Percentiles rank a stretch among this genome's conserved stretches.
These are phyloP conservation scores for Podaxis rugospora DNA, from an alignment of 768 basidiomycete species.

Conservation along the genomic window DNA sequence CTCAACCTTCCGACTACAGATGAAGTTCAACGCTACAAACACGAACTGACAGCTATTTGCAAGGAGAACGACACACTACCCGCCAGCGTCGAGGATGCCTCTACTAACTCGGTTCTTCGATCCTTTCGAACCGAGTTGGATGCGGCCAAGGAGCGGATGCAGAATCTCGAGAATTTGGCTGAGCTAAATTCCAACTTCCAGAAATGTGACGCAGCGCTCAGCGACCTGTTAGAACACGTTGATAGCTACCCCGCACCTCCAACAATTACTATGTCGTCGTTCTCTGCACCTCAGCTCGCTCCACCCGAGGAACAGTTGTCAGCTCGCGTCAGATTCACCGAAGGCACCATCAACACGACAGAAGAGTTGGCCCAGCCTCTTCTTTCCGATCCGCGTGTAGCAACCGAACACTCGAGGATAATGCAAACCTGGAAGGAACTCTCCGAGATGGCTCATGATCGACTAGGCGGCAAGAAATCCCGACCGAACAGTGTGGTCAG, in stretches of 20 bases:
- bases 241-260: conserved; percentile 76
- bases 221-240: conserved; percentile 81
- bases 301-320: conserved; percentile 66
- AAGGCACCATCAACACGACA: conserved; percentile 44
- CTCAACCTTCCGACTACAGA: conserved; percentile 47
- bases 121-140: conserved; percentile 60
- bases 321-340: conserved; percentile 63
- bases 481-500: conserved; percentile 63
- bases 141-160: conserved; percentile 42
- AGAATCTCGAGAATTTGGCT: conserved; percentile 50
- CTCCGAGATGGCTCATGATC: conserved; percentile 75
- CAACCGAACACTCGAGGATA: conserved; percentile 58
- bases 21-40: conserved; percentile 42
- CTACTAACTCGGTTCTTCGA: conserved; percentile 53
- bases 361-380: conserved; percentile 36
- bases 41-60: conserved; percentile 40
- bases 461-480: conserved; percentile 55
- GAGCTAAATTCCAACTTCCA: conserved; percentile 45
- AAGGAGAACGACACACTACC: conserved; percentile 47
- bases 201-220: conserved; percentile 69
- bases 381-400: conserved; percentile 55
- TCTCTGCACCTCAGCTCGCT: conserved; percentile 35
- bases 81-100: conserved; percentile 29
- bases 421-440: conserved; percentile 79
- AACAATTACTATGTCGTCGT: conserved; percentile 43